Base-by-base conservation (phyloP, 2,329 filamentous ascomycete genomes). In the Aspergillus sp. region DNA sequence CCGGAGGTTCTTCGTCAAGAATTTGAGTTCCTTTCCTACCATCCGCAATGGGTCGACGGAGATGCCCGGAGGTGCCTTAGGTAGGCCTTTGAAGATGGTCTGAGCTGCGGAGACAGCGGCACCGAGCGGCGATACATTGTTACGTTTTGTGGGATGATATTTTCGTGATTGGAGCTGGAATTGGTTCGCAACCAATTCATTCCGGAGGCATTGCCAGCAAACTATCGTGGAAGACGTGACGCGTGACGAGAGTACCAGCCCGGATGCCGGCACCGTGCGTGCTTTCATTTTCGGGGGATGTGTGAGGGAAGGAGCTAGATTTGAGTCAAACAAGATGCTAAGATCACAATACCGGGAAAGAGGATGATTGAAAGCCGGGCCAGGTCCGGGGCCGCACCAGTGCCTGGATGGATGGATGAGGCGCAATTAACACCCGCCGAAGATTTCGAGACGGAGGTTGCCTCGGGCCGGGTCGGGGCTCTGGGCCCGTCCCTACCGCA, bases 21-120 rank as follows among this genome's bases (percentile, higher is more conserved):
- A 96, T 78, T 96, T 95, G 88, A 99, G 91, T 82, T 98, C 94
- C 79, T 97, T 96, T 64, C 91, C 94, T 36, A 98, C 93, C 36
- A 91, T 90, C 63, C 91, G 87, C 71, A 98, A 84, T 36, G 94
- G 94, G 75, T 98, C 94, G 70, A 97, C 86, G 63, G 88, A 86
- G 79, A 96, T 87, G 60, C 86, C 85, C 13, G 75, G 66, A 41
- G 76, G 72, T 50, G 70, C 69, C 64, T 73, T 76, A 32, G 72
- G 78, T 39, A 80, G 69, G 39, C 78, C 74, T 63, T 80, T 79
- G 66, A 81, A 75, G 56, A 80, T 70, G 47, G 74, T 77, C 67
- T 81, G 85, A 47, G 85, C 85, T 41, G 84, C 83, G 49, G 82
- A 82, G 38, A 80, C 77, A 3, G 79, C 79, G 17, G 79, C 78